Conservation (phyloP, 139 green algal species). For the Closterium sp. region DNA sequence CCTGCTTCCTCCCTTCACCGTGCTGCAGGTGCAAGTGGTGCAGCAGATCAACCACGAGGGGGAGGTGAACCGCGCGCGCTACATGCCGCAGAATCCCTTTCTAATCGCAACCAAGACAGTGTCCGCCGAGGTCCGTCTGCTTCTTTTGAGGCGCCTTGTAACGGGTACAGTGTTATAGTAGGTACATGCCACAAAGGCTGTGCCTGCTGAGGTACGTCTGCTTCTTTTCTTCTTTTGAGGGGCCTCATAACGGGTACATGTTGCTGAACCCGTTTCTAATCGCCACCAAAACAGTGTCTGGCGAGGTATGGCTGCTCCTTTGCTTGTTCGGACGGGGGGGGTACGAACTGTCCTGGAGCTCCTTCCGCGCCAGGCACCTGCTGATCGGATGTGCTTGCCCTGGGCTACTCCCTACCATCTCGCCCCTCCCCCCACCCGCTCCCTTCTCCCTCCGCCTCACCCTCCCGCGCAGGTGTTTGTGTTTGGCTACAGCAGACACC, state of each 20-base stretch:
- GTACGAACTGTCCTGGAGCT: slow-evolving; percentile 93
- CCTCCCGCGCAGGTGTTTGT: slow-evolving; percentile 78
- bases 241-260: background rate
- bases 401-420: slow-evolving; percentile 56
- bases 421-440: no score
- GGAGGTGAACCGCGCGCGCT: slow-evolving; percentile 93
- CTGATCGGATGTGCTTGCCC: slow-evolving; percentile 64
- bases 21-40: slow-evolving; percentile 69
- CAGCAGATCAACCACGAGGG: slow-evolving; percentile 99
- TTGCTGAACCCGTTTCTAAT: slow-evolving; percentile 77
- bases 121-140: slow-evolving; percentile 23
- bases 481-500: slow-evolving; percentile 97
- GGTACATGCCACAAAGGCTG: slow-evolving; percentile 95
- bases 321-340: slow-evolving; percentile 74
- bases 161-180: no score
- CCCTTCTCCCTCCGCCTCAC: slow-evolving; percentile 44
- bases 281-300: slow-evolving; percentile 80
- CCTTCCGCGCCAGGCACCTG: slow-evolving; percentile 73
- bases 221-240: slow-evolving; percentile 73
- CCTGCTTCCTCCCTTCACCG: background rate
- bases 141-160: no score
- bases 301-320: slow-evolving; percentile 48
- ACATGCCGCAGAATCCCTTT: slow-evolving; percentile 70
- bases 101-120: slow-evolving; percentile 92
- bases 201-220: slow-evolving; percentile 63